phyloP scores from a whole-genome alignment of 768 basidiomycete genomes.

The Auriculariales sp. region DNA sequence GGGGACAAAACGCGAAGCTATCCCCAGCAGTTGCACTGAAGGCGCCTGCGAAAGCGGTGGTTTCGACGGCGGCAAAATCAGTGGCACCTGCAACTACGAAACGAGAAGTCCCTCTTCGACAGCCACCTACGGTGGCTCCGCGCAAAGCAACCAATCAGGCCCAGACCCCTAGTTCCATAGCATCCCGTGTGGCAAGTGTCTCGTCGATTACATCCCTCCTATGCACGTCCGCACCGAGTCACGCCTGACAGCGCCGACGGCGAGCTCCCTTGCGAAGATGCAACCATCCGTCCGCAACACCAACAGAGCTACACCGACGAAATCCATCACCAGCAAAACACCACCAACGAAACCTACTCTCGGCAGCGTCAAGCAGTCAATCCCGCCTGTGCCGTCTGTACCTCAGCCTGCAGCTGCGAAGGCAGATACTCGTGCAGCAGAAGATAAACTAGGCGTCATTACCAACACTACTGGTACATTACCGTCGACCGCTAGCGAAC shows the following conservation, averaged over 20 bases:
- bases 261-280: conserved; percentile 57
- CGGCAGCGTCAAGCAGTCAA: not conserved
- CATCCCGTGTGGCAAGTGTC: no score
- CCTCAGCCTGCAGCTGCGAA: no score
- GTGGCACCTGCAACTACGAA: no score
- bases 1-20: not conserved
- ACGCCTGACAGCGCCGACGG: conserved; percentile 58
- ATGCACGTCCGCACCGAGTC: conserved; percentile 16
- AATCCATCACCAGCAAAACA: no score
- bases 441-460: conserved; percentile 18
- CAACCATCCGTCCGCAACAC: conserved; percentile 7
- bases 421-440: no score
- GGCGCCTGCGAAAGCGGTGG: no score
- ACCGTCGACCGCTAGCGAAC: conserved; percentile 25
- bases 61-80: no score
- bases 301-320: not conserved
- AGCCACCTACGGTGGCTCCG: no score
- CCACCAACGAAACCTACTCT: not conserved
- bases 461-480: conserved; percentile 17
- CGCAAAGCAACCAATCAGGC: no score
- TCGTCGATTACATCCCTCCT: no score
- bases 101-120: no score
- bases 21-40: not conserved
- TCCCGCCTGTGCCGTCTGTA: not conserved
- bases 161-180: no score